phyloP scores from a whole-genome alignment of 1,284 basidiomycete species.

The Fomitiporia mediterranea region DNA sequence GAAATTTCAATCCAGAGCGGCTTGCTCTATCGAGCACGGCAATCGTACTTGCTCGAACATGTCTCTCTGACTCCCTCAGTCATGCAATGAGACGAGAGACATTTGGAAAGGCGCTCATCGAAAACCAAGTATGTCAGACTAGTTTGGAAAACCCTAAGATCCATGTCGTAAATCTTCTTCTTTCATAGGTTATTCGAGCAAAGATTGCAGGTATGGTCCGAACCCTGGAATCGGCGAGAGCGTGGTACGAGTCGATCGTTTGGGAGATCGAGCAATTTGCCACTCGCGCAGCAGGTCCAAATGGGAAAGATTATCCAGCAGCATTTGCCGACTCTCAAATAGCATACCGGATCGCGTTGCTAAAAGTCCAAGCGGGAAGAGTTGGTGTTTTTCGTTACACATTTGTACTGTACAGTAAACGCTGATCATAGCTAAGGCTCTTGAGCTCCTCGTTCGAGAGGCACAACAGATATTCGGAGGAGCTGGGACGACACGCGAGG shows the following conservation, averaged over 20 bases:
- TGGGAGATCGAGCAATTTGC: conserved; percentile 19
- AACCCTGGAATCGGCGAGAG: conserved; percentile 18
- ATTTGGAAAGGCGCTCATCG: conserved; percentile 21
- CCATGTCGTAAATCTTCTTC: too few species aligned
- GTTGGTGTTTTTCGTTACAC: conserved; percentile 7
- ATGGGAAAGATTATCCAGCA: conserved; percentile 4
- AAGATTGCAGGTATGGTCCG: conserved; percentile 22
- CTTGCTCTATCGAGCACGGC: conserved; percentile 16
- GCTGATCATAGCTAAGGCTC: conserved; percentile 8
- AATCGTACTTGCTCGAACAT: conserved; percentile 17
- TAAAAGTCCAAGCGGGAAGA: conserved; percentile 23
- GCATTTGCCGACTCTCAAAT: conserved; percentile 19
- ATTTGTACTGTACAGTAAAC: background rate
- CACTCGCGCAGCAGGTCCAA: background rate
- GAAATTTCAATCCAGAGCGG: conserved; percentile 24
- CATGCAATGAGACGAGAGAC: conserved; percentile 21
- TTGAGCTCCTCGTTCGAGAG: conserved; percentile 22
- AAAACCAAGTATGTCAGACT: conserved; percentile 16
- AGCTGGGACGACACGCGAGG: conserved; percentile 21
- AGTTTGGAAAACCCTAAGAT: too few species aligned
- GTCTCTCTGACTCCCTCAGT: conserved; percentile 17
- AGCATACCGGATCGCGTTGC: conserved; percentile 20
- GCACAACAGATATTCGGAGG: conserved; percentile 24
- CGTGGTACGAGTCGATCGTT: conserved; percentile 21
- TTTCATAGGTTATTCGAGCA: conserved; percentile 16